Base-by-base conservation (phyloP, 352 stramenopile genomes). In the Plasmopara viticola region DNA sequence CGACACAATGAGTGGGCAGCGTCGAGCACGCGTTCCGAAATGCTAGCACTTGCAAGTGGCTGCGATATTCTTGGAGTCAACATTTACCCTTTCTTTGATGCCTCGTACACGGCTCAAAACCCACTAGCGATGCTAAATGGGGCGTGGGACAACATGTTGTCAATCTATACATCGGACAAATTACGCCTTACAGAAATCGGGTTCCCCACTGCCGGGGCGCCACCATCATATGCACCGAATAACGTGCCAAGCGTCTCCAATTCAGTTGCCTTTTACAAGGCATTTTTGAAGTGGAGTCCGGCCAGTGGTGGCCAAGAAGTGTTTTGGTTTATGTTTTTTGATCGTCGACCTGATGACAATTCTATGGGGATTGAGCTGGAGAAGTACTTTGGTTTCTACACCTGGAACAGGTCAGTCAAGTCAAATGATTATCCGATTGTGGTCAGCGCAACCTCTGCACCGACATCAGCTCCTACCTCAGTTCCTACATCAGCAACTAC, bases 291-390 rank as follows among this genome's bases (percentile, higher is more conserved):
- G 42, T 90, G 80, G 80, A 75, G 54, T 9, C 80, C 78, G 9
- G 50, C 29, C 0, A 53, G 37, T 0, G 70, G 70, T 1, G 76
- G 78, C 3, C 56, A 70, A 14, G 69, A 86, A 44, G 53, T 66
- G 7, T 94, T 90, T 44, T 94, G 80, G 83, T 90, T 90, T 63
- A 86, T 80, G 65, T 81, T 86, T 46, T 94, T 88, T 41, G 78
- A 91, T 39, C 77, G 74, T 17, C 45, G 60, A 15, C 64, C 65
- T 0, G 60, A 74, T 41, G 80, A 89, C 62, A 68, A 38, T 12
- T 76, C 72, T 12, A 69, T 86, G 62, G 34, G 9, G 17, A 17
- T 67, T 2, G 70, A 84, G 4, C 62, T 89, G 3, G 80, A 93
- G 49, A 76, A 43, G 40, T 82, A 86, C 51, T 91, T 94, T 56